These are phyloP conservation scores for Lecanicillium sp. DNA, from an alignment of 2,329 filamentous ascomycete genomes.

Conservation along the genomic window DNA sequence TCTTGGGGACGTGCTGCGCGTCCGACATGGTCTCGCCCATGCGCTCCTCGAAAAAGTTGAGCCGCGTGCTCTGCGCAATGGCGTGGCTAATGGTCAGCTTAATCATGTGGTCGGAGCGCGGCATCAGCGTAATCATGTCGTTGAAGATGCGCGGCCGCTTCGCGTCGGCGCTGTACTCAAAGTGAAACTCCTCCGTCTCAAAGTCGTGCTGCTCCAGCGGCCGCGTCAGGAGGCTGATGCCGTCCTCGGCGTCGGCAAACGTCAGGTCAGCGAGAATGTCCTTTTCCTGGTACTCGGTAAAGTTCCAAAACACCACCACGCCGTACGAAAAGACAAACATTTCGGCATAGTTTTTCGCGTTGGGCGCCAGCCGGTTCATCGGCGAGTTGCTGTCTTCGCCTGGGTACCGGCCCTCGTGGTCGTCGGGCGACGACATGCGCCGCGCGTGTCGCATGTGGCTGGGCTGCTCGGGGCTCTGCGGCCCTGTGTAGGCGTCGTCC, in stretches of 20 bases:
- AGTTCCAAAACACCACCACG: conserved; percentile 98
- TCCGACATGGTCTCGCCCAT: conserved; percentile 93
- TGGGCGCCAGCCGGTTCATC: conserved; percentile 54
- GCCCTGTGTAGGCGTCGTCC: conserved; percentile 51
- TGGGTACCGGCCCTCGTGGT: conserved; percentile 19
- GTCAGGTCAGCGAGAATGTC: conserved; percentile 91
- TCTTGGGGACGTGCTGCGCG: conserved; percentile 85
- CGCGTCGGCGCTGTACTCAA: conserved; percentile 85
- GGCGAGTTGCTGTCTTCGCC: conserved; percentile 40
- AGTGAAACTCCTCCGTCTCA: conserved; percentile 97
- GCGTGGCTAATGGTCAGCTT: conserved; percentile 96
- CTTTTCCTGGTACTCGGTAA: conserved; percentile 91
- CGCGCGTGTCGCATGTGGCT: conserved; percentile 19
- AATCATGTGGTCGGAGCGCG: conserved; percentile 92
- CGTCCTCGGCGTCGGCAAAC: conserved; percentile 66
- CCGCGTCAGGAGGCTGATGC: conserved; percentile 62
- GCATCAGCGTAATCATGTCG: conserved; percentile 96
- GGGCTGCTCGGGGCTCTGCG: conserved; percentile 22
- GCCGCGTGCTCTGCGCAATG: conserved; percentile 93
- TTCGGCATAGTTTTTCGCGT: conserved; percentile 77
- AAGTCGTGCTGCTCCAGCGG: conserved; percentile 84
- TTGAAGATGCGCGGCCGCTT: conserved; percentile 91
- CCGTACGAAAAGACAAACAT: conserved; percentile 98
- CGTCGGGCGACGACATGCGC: conserved; percentile 23
- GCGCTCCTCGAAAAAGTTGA: conserved; percentile 91